Evolutionary conservation across 768 basidiomycete genomes (phyloP), one percentile per base, ranked within the genome.

Genomic region (Russula brevipes): DNA sequence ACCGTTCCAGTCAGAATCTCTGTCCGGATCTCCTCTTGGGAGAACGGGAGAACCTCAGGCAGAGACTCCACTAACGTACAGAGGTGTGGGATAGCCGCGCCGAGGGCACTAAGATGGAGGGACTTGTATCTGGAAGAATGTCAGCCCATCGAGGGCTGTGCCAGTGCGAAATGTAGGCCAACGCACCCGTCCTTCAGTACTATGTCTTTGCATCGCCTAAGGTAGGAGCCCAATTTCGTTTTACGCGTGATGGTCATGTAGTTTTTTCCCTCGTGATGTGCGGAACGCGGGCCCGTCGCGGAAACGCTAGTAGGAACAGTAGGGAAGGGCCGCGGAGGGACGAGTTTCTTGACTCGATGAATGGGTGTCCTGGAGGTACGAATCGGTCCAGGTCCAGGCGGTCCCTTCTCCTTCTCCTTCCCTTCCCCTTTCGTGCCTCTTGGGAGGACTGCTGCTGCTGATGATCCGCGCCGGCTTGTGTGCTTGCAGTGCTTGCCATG

Each of bases 31-130:
- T 91, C 87, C 53, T 84, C 81, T 42, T 75, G 72, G 0, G 82
- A 68, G 69, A 83, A 90, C 0, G 91, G 89, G 11, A 95, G 78
- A 53, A 87, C 84, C 3, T 81, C 78, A 0, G 91, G 89, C 35
- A 94, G 78, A 24, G 90, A 86, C 5, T 86, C 80, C 12, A 82
- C 75, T 14, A 96, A 79, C 52, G 84, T 84, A 35, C 88, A 74
- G 30, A 92, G 82, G 69, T 86, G 86, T 3, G 93, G 91, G 61
- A 95, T 94, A 1, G 94, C 91, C 5, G 93, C 93, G 31, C 91
- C 93, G 85, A 94, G 88, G 6, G 90, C 93, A 63, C 82, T 84
- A 49, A 95, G 73, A 72, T 86, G 83, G 38, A 95, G 73, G 5
- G 82, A 85, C 66, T 87, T 87, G 70, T 89, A 86, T 41, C 89